Base-by-base conservation (phyloP, 371 early-diverging fungal species). In the Parasitella parasitica region DNA sequence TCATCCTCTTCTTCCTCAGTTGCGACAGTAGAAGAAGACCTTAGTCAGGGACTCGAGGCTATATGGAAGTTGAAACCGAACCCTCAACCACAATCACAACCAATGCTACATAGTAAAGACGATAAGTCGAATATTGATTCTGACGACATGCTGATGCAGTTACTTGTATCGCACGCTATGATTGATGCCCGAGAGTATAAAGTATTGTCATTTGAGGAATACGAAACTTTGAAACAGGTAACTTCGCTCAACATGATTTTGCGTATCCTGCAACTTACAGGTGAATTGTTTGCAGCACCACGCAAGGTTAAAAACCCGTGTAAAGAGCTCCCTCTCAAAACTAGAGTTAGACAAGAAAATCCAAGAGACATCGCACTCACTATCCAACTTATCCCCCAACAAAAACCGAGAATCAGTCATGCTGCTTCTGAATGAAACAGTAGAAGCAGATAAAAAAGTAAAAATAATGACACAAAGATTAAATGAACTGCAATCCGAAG, bases 391-490 rank as follows among this genome's bases (percentile, higher is more conserved):
- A 7, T 77, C 82, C 3, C 41, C 57, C 8, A 59, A 69, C 18
- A 55, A 70, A 9, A 57, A 69, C 41, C 65, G 62, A 43, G 61
- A 69, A 35, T 69, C 69, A 7, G 65, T 69, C 0, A 15, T 61
- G 16, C 12, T 57, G 12, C 37, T 62, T 4, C 27, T 59, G 38
- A 54, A 63, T 37, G 63, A 62, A 59, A 66, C 71, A 2, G 26
- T 65, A 41, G 74, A 80, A 3, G 85, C 89, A 11, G 85, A 86
- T 35, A 72, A 76, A 8, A 88, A 87, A 64, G 86, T 90, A 49
- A 87, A 89, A 51, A 83, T 84, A 27, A 81, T 93, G 9, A 80
- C 88, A 2, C 77, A 81, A n/a, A 86, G 88, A 28, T 66, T 91
- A 12, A 86, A 86, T 77, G 82, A 84, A 34, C 57, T 85, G 28